phyloP scores from a whole-genome alignment of 768 basidiomycete species.

The Sporobolomyces pararoseus region DNA sequence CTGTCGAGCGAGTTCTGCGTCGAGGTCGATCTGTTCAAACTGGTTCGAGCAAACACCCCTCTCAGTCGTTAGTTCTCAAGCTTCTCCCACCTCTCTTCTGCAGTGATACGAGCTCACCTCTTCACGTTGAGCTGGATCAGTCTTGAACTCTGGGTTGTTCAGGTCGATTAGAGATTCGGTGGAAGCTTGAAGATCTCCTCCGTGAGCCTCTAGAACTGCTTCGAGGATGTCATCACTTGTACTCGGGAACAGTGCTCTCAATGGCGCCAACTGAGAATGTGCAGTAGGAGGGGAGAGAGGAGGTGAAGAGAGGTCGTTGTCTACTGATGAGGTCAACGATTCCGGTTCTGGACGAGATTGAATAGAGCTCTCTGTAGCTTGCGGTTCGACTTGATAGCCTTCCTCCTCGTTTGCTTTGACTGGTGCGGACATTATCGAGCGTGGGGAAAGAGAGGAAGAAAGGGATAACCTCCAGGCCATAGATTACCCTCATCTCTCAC shows the following conservation, averaged over 20 bases:
- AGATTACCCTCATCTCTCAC: no score
- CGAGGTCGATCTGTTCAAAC: constrained; percentile 31
- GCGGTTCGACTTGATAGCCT: neutral
- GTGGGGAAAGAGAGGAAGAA: neutral
- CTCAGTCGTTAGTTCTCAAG: neutral
- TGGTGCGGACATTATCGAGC: neutral
- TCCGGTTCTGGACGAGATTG: no score
- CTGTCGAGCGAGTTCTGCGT: constrained; percentile 31
- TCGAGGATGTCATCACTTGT: constrained; percentile 24
- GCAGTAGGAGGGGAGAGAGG: neutral
- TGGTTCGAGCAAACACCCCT: neutral
- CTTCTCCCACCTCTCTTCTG: neutral
- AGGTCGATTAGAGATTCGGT: constrained; percentile 20
- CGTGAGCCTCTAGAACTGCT: constrained; percentile 15
- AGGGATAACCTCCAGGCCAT: no score
- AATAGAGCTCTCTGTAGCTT: no score
- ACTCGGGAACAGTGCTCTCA: constrained; percentile 24
- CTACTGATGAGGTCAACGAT: neutral
- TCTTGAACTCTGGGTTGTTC: constrained; percentile 22
- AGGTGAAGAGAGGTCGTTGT: neutral
- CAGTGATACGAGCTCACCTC: constrained; percentile 6
- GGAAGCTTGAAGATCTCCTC: constrained; percentile 14
- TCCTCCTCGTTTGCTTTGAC: neutral
- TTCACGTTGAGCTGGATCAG: neutral
- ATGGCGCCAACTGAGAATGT: constrained; percentile 7